Evolutionary conservation across 805 yeast species (phyloP), one percentile per base, ranked within the genome.

Genomic region (Kodamaea hsintzibuensis): DNA sequence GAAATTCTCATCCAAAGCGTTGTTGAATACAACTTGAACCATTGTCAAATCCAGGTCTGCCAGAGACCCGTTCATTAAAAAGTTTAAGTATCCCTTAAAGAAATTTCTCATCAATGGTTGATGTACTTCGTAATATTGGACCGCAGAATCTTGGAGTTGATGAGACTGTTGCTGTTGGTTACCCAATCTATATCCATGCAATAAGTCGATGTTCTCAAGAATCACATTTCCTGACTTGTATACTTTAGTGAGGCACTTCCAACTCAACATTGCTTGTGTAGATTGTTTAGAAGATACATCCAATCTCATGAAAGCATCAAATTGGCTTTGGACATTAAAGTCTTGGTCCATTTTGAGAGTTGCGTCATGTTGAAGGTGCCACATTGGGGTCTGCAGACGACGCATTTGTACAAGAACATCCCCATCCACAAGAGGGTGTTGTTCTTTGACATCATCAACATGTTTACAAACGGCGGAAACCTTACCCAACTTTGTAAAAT

Each of bases 31-130:
- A 6, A 65, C 56, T 56, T 76, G 80, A 35, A 67, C 61, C 5
- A 75, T 62, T 16, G 61, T 51, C 37, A 75, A 59, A 39, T 62
- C 53, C 39, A 62, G 52, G 43, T 59, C 63, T 2, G 56, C 46
- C 52, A 35, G 51, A 19, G 57, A 58, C 3, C 79, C 79, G 58
- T 73, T 72, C 47, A 62, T 55, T 45, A 73, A 58, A 51, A 63
- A 73, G 12, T 72, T 60, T 18, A 76, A 59, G 55, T 68, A 72
- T 0, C 80, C 80, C 1, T 69, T 61, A 71, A 77, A 71, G 57
- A 76, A 76, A 18, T 61, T 63, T 53, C 62, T 70, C 60, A 73
- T 58, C 49, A 76, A 72, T 3, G 80, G 80, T 13, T 51, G 54
- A 35, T 42, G 33, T 35, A 51, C 30, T 12, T 40, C 47, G 44